Evolutionary conservation across 164 flowering plant genomes (phyloP).

Genomic region (Vitis rupestris): DNA sequence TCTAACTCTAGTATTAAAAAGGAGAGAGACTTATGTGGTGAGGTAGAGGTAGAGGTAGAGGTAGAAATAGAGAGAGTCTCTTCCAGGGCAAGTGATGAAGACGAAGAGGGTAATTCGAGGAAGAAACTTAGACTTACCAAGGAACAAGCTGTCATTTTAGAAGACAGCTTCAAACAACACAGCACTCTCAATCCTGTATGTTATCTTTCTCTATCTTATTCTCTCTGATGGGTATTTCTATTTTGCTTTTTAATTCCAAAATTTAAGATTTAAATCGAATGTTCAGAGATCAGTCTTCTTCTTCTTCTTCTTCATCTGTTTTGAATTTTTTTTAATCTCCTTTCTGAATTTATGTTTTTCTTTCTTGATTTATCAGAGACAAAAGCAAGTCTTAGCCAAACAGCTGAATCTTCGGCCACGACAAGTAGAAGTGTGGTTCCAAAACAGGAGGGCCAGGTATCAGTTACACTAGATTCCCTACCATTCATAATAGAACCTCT

Average conservation of each 20-base stretch:
- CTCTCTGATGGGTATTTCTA: background rate
- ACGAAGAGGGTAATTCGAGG: slow-evolving; percentile 28
- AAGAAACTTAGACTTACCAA: slow-evolving; percentile 48
- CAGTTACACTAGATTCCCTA: background rate
- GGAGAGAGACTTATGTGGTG: slow-evolving; percentile 18
- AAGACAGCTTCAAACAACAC: slow-evolving; percentile 46
- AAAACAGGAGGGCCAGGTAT: slow-evolving; percentile 43
- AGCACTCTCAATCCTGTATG: slow-evolving; percentile 50
- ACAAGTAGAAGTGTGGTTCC: slow-evolving; percentile 51
- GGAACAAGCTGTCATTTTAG: slow-evolving; percentile 40
- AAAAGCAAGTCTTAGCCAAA: slow-evolving; percentile 34
- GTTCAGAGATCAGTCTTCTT: no score
- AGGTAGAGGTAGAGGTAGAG: slow-evolving; percentile 1
- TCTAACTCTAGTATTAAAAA: slow-evolving; percentile 29
- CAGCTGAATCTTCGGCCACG: slow-evolving; percentile 33
- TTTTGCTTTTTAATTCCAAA: background rate
- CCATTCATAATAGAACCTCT: no score
- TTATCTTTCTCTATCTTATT: background rate
- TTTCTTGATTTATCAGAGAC: slow-evolving; percentile 20
- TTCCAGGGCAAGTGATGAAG: slow-evolving; percentile 16
- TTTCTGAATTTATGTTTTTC: background rate
- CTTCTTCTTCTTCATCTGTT: background rate
- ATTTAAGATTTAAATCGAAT: no score
- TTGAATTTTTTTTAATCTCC: background rate
- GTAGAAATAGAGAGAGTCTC: slow-evolving; percentile 12